Evolutionary conservation across 2,329 filamentous ascomycete genomes (phyloP).

Genomic region (Xylariaceae sp.): DNA sequence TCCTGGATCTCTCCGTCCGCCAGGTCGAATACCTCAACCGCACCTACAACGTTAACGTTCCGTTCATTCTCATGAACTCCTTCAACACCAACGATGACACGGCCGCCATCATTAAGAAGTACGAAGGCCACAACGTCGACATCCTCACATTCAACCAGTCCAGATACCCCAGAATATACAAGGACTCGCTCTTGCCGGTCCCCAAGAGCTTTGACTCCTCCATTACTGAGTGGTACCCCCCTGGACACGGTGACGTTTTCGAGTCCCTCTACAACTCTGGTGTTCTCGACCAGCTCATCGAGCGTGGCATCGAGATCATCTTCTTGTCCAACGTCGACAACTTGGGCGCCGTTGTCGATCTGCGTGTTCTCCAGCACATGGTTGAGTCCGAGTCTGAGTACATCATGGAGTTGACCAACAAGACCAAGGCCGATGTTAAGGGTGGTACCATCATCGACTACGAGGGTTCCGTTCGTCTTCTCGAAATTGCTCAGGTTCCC

Average conservation of each 20-base stretch:
- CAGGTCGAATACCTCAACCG: slow-evolving; percentile 99
- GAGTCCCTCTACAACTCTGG: slow-evolving; percentile 99
- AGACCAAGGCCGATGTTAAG: slow-evolving; percentile 99
- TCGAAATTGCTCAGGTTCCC: slow-evolving; percentile 98
- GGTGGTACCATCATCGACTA: slow-evolving; percentile 99
- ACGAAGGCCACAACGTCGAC: slow-evolving; percentile 99
- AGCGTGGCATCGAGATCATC: slow-evolving; percentile 92
- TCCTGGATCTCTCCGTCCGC: slow-evolving; percentile 95
- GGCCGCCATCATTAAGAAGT: slow-evolving; percentile 99
- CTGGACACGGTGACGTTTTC: slow-evolving; percentile 98
- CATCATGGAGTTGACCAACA: slow-evolving; percentile 98
- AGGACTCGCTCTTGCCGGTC: slow-evolving; percentile 94
- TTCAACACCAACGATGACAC: slow-evolving; percentile 99
- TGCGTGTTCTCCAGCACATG: slow-evolving; percentile 99
- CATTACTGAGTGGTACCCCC: slow-evolving; percentile 97
- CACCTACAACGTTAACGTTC: slow-evolving; percentile 94
- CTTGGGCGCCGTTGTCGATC: slow-evolving; percentile 92
- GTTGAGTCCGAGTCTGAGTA: slow-evolving; percentile 95
- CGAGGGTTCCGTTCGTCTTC: slow-evolving; percentile 90
- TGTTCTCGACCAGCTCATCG: slow-evolving; percentile 91
- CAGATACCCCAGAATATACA: slow-evolving; percentile 93
- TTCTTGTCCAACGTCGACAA: slow-evolving; percentile 99
- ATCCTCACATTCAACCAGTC: slow-evolving; percentile 99
- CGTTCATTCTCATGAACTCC: slow-evolving; percentile 99
- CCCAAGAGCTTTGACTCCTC: slow-evolving; percentile 83